Percentiles rank a stretch among this genome's conserved stretches.
Conservation (phyloP, 192 early-diverging fungal genomes). For the Coemansia sp. region DNA sequence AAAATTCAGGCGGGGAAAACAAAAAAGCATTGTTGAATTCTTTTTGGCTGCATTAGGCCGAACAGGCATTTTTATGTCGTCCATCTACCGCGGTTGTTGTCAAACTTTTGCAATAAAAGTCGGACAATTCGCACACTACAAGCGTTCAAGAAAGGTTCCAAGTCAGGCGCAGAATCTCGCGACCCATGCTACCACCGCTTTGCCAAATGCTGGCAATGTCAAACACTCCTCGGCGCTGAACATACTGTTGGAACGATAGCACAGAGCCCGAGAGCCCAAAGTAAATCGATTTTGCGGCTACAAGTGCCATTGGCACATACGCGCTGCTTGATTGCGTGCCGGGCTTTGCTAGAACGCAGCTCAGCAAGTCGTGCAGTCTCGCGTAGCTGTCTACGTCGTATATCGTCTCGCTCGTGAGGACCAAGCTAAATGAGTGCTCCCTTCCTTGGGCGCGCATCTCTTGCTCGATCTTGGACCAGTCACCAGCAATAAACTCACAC, state of each 20-base stretch:
- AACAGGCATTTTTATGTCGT: neutral
- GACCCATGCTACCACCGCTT: constrained; percentile 62
- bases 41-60: neutral
- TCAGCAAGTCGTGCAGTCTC: constrained; percentile 65
- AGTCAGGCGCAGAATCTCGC: constrained; percentile 73
- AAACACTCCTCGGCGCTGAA: constrained; percentile 60
- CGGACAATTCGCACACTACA: neutral
- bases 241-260: constrained; percentile 69
- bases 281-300: constrained; percentile 93
- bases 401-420: constrained; percentile 81
- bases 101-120: neutral
- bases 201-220: constrained; percentile 64
- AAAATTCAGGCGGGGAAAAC: neutral
- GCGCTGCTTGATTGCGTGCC: constrained; percentile 35
- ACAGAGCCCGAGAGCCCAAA: constrained; percentile 94
- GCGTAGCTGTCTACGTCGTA: constrained; percentile 67
- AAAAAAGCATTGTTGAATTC: neutral
- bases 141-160: constrained; percentile 26
- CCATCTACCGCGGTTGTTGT: neutral
- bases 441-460: constrained; percentile 51
- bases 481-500: constrained; percentile 66
- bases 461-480: constrained; percentile 62
- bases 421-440: constrained; percentile 66
- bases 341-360: constrained; percentile 46
- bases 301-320: constrained; percentile 47